A percentile compares a stretch with the other conserved stretches of the same genome.
Conservation (phyloP, 2,329 filamentous ascomycete species). For the Phialophora expanda region DNA sequence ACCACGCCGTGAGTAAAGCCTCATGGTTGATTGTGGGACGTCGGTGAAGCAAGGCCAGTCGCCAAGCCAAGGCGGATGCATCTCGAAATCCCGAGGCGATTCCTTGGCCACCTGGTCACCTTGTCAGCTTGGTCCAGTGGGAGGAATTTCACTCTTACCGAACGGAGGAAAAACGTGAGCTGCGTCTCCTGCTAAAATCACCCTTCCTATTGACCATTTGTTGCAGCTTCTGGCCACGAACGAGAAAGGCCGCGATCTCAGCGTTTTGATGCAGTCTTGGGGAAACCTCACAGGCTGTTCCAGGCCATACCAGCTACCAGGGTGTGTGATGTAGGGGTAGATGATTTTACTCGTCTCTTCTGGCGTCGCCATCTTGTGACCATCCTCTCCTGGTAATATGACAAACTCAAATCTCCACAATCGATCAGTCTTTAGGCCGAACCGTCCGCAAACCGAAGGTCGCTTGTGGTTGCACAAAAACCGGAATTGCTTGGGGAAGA, state of each 20-base stretch:
- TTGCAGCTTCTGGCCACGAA: slow-evolving; percentile 41
- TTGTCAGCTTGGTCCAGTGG: neutral
- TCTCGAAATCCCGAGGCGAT: slow-evolving; percentile 51
- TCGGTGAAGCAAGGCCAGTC: slow-evolving; percentile 43
- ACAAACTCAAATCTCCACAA: slow-evolving; percentile 47
- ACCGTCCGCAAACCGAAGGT: slow-evolving; percentile 41
- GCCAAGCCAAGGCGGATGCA: slow-evolving; percentile 47
- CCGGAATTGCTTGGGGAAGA: slow-evolving; percentile 42
- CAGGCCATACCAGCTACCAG: slow-evolving; percentile 40
- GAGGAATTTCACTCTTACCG: slow-evolving; percentile 23
- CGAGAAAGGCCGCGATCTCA: slow-evolving; percentile 40
- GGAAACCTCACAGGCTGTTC: slow-evolving; percentile 35
- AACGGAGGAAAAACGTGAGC: slow-evolving; percentile 43
- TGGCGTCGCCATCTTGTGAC: slow-evolving; percentile 40
- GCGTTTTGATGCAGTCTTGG: slow-evolving; percentile 40
- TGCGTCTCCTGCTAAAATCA: slow-evolving; percentile 40
- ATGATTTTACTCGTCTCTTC: slow-evolving; percentile 39
- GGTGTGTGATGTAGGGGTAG: slow-evolving; percentile 41
- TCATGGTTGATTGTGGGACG: slow-evolving; percentile 37
- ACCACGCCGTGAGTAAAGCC: slow-evolving; percentile 44
- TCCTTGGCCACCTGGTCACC: slow-evolving; percentile 46
- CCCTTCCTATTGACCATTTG: slow-evolving; percentile 38
- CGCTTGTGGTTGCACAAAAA: slow-evolving; percentile 41
- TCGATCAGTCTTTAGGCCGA: slow-evolving; percentile 41
- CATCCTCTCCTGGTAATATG: slow-evolving; percentile 43